These are phyloP conservation scores for Cyclanthera cordifolia DNA, from an alignment of 306 rosid genomes.

Conservation along the genomic window DNA sequence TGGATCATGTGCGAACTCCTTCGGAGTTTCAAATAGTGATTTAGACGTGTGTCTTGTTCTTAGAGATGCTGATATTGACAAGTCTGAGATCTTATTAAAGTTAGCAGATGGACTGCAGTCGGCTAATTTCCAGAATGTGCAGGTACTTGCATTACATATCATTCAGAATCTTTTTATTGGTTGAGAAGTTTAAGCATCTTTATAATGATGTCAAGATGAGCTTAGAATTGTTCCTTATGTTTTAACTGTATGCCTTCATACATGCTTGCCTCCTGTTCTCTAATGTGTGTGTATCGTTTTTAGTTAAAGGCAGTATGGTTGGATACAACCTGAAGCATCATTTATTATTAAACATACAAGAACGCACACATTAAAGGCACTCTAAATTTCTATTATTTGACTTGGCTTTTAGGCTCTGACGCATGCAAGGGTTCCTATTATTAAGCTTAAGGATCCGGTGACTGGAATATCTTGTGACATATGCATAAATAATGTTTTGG, in stretches of 20 bases:
- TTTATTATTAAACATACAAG: background rate
- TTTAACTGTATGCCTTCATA: background rate
- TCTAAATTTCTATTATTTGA: background rate
- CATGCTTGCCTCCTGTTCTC: background rate
- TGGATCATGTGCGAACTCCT: conserved; percentile 95
- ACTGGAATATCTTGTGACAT: conserved; percentile 91
- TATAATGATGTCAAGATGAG: background rate
- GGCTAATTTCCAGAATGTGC: conserved; percentile 81
- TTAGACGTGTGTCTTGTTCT: conserved; percentile 87
- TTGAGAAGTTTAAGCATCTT: background rate
- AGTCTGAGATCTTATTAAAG: conserved; percentile 58
- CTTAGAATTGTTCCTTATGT: background rate
- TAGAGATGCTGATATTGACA: conserved; percentile 50
- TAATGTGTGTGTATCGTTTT: background rate
- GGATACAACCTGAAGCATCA: background rate
- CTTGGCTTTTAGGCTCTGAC: conserved; percentile 74
- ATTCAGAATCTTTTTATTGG: conserved; percentile 6
- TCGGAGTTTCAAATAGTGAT: conserved; percentile 86
- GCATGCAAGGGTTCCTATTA: conserved; percentile 93
- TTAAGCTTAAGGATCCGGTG: conserved; percentile 88
- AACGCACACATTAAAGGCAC: background rate
- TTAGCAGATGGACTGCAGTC: conserved; percentile 76
- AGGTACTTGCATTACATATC: conserved; percentile 39
- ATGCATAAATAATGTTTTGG: conserved; percentile 88
- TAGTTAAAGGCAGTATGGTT: background rate